Percentiles rank a stretch among this genome's conserved stretches.
Conservation (phyloP, 1,284 basidiomycete species). For the Malassezia dermatis region DNA sequence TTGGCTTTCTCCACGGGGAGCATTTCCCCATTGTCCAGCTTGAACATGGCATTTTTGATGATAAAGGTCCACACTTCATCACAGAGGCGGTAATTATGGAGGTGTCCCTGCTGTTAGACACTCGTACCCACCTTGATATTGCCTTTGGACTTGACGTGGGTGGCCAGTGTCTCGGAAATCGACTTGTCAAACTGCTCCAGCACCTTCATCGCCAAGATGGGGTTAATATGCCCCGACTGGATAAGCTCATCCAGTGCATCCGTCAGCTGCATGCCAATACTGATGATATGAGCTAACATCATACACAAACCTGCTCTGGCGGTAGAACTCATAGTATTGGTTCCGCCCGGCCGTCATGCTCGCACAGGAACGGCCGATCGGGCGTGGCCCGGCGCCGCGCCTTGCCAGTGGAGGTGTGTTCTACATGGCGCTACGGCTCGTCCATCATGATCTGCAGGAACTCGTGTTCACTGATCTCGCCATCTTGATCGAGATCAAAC, state of each 20-base stretch:
- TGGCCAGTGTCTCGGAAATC: conserved; percentile 40
- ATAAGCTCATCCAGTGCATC: conserved; percentile 98
- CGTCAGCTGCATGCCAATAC: conserved; percentile 93
- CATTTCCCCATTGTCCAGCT: conserved; percentile 43
- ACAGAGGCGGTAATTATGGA: conserved; percentile 42
- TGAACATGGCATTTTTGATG: conserved; percentile 40
- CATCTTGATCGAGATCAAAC: conserved; percentile 96
- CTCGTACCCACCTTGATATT: conserved; percentile 32
- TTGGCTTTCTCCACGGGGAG: conserved; percentile 38
- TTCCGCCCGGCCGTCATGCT: conserved; percentile 19
- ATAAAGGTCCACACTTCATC: conserved; percentile 48
- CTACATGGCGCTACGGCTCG: conserved; percentile 51
- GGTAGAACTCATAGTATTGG: conserved; percentile 39
- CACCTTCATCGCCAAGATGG: conserved; percentile 93
- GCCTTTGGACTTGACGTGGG: conserved; percentile 41
- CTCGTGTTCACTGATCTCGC: conserved; percentile 88
- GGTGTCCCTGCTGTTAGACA: conserved; percentile 28
- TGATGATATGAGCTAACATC: conserved; percentile 44
- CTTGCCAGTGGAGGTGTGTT: conserved; percentile 15
- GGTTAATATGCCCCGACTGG: conserved; percentile 89
- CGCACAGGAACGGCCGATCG: background rate
- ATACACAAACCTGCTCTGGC: conserved; percentile 31
- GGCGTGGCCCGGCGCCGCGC: background rate
- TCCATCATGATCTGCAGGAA: conserved; percentile 95
- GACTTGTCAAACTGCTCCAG: conserved; percentile 53